Percentiles rank a stretch among this genome's conserved stretches.
These are phyloP conservation scores for Rhizopus delemar DNA, from an alignment of 371 early-diverging fungal species.

Conservation along the genomic window DNA sequence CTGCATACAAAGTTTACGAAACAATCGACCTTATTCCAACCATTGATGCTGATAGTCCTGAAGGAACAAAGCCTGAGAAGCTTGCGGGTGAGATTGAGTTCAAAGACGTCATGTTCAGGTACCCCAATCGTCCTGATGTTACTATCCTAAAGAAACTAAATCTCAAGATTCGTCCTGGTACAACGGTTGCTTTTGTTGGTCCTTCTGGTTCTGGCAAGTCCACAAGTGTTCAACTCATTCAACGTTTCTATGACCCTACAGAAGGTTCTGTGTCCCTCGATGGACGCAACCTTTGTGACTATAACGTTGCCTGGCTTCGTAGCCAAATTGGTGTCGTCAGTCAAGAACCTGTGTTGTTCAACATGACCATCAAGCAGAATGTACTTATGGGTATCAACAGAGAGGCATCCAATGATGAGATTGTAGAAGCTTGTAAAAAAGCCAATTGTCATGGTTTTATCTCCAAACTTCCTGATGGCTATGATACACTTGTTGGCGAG, in stretches of 20 bases:
- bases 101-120: conserved; percentile 65
- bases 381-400: conserved; percentile 60
- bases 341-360: conserved; percentile 88
- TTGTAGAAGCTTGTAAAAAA: conserved; percentile 58
- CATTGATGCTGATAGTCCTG: conserved; percentile 60
- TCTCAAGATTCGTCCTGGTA: conserved; percentile 68
- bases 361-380: conserved; percentile 78
- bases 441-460: conserved; percentile 80
- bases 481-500: conserved; percentile 72
- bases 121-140: conserved; percentile 75
- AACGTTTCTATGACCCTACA: conserved; percentile 84
- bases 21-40: conserved; percentile 75
- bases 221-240: conserved; percentile 82
- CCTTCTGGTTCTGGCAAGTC: conserved; percentile 90
- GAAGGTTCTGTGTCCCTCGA: conserved; percentile 70
- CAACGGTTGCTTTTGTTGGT: conserved; percentile 79
- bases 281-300: conserved; percentile 62
- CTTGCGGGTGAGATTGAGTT: conserved; percentile 72
- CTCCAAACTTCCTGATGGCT: conserved; percentile 67
- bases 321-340: conserved; percentile 80
- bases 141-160: conserved; percentile 60
- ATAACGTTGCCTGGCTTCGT: conserved; percentile 74
- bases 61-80: conserved; percentile 51
- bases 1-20: conserved; percentile 68
- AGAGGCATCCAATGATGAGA: conserved; percentile 49